These are phyloP conservation scores for Aphelidium insulamus DNA, from an alignment of 371 early-diverging fungal genomes.

Conservation along the genomic window DNA sequence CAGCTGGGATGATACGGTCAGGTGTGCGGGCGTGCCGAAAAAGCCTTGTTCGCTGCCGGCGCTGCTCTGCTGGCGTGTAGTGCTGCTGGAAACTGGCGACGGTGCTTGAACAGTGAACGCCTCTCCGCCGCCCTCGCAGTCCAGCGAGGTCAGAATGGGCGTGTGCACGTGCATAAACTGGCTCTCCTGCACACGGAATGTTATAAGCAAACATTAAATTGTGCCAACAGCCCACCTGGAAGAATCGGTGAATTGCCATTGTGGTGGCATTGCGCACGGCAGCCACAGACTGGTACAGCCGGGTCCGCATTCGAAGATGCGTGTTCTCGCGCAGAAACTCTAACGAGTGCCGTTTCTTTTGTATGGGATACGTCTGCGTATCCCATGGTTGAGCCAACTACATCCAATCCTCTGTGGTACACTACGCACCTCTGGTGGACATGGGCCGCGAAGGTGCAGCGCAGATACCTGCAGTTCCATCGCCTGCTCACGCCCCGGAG, in stretches of 20 bases:
- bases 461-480: too few species aligned
- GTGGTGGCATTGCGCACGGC: constrained; percentile 40
- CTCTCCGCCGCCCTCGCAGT: constrained; percentile 89
- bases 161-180: constrained; percentile 61
- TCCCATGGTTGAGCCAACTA: too few species aligned
- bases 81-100: neutral
- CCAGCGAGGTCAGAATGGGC: constrained; percentile 59
- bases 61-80: neutral
- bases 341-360: constrained; percentile 55
- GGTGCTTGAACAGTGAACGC: constrained; percentile 30
- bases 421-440: too few species aligned
- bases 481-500: too few species aligned
- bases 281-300: constrained; percentile 42
- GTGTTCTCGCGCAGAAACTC: constrained; percentile 57
- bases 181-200: constrained; percentile 13
- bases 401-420: too few species aligned
- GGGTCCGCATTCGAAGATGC: constrained; percentile 57
- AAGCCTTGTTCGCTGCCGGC: constrained; percentile 24
- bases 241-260: constrained; percentile 42
- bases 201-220: neutral
- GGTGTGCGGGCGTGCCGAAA: constrained; percentile 45
- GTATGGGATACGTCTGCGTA: constrained; percentile 54
- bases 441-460: too few species aligned
- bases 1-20: constrained; percentile 75
- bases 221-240: constrained; percentile 22